Conservation (phyloP, 306 rosid genomes). For the Sophora flavescens region DNA sequence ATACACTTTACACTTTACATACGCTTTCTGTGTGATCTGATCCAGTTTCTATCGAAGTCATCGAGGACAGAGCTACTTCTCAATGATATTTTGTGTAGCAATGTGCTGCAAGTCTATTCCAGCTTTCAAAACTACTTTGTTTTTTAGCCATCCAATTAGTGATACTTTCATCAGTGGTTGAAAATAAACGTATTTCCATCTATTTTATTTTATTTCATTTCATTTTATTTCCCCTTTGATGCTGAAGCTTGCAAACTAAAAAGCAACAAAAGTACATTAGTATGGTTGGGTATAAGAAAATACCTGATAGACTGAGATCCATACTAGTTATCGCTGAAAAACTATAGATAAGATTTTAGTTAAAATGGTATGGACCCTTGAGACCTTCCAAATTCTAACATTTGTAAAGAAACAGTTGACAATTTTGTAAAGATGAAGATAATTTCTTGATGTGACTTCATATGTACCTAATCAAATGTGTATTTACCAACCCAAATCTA, state of each 20-base stretch:
- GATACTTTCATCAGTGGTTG: background rate
- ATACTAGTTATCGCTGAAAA: background rate
- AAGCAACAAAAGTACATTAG: background rate
- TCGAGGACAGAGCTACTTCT: background rate
- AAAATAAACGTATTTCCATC: background rate
- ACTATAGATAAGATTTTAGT: constrained; percentile 5
- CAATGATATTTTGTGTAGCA: background rate
- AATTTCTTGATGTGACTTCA: background rate
- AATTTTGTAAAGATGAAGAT: no score
- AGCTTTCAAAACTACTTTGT: background rate
- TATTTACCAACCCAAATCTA: constrained; percentile 1
- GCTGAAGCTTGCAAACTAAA: background rate
- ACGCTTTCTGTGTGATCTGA: no score
- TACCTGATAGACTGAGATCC: background rate
- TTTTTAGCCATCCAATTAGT: background rate
- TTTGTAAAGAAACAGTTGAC: background rate
- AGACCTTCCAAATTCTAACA: background rate
- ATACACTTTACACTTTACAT: no score
- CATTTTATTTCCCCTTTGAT: background rate
- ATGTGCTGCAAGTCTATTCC: background rate
- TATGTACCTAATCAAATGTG: background rate
- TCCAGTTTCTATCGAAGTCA: background rate
- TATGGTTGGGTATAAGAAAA: background rate
- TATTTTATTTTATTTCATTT: background rate
- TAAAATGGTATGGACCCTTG: background rate